These are phyloP conservation scores for Phtheirospermum japonicum DNA, from an alignment of 257 asterid genomes.

Conservation along the genomic window DNA sequence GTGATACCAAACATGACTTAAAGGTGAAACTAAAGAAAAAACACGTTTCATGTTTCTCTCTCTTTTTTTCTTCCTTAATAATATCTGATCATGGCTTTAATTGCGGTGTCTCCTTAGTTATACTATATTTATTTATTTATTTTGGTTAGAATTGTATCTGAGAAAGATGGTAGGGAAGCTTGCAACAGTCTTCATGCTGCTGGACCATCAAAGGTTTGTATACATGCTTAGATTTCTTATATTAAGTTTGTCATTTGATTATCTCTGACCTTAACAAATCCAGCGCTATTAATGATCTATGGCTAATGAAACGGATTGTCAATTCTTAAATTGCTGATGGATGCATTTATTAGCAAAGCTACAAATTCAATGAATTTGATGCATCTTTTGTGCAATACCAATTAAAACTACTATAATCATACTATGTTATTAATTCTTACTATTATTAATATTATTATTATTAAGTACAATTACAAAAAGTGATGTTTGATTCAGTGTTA, in stretches of 20 bases:
- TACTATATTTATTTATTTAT: background rate
- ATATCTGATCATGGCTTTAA: slow-evolving; percentile 11
- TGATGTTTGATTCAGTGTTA: too few species aligned
- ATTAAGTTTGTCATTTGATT: background rate
- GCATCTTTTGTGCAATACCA: background rate
- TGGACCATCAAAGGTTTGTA: slow-evolving; percentile 90
- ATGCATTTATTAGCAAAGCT: slow-evolving; percentile 20
- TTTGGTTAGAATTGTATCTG: slow-evolving; percentile 67
- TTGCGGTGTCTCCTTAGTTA: background rate
- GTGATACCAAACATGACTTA: background rate
- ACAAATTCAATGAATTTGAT: background rate
- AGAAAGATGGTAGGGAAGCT: slow-evolving; percentile 93
- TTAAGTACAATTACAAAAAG: background rate
- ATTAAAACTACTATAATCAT: slow-evolving; percentile 9
- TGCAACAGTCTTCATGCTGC: slow-evolving; percentile 92
- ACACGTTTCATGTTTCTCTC: slow-evolving; percentile 12
- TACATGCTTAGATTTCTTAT: slow-evolving; percentile 21
- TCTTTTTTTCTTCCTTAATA: too few species aligned
- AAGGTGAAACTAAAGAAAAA: background rate
- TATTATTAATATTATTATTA: slow-evolving; percentile 4
- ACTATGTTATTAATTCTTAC: background rate
- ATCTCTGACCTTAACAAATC: slow-evolving; percentile 3
- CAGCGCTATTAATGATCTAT: slow-evolving; percentile 1
- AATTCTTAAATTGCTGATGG: background rate
- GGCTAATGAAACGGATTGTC: slow-evolving; percentile 8